Conservation (phyloP, 371 early-diverging fungal genomes). For the Zychaea mexicana region DNA sequence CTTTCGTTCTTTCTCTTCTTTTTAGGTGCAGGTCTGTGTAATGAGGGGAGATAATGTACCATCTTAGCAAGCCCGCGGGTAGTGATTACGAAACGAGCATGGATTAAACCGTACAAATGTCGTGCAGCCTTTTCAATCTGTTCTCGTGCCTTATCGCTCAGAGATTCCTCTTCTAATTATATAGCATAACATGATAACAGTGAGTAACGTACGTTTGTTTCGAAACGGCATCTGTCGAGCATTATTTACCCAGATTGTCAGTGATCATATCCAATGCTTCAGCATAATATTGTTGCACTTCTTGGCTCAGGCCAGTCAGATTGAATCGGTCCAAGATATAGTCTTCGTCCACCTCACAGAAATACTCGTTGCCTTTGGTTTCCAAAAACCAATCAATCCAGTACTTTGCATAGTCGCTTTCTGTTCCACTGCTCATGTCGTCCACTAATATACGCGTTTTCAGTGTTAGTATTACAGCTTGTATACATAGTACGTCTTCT, state of each 20-base stretch:
- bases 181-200: background rate
- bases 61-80: slow-evolving; percentile 85
- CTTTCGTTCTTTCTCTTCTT: no score
- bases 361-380: slow-evolving; percentile 89
- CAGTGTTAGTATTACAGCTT: background rate
- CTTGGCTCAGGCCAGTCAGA: slow-evolving; percentile 85
- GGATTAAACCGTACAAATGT: slow-evolving; percentile 92
- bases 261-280: slow-evolving; percentile 94
- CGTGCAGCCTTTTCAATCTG: slow-evolving; percentile 79
- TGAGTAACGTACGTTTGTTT: no score
- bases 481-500: background rate
- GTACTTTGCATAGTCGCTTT: slow-evolving; percentile 71
- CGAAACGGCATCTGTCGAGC: no score
- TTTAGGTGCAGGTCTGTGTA: no score
- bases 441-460: slow-evolving; percentile 42
- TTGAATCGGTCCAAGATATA: slow-evolving; percentile 96
- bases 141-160: slow-evolving; percentile 71
- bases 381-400: slow-evolving; percentile 87
- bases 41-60: slow-evolving; percentile 47
- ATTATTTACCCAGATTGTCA: slow-evolving; percentile 69
- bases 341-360: slow-evolving; percentile 94
- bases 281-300: slow-evolving; percentile 77
- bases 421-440: slow-evolving; percentile 66
- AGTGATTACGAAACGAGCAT: slow-evolving; percentile 92
- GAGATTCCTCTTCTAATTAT: slow-evolving; percentile 57